Evolutionary conservation across 305 asterid genomes (phyloP).

Genomic region (Plantago coronopus): DNA sequence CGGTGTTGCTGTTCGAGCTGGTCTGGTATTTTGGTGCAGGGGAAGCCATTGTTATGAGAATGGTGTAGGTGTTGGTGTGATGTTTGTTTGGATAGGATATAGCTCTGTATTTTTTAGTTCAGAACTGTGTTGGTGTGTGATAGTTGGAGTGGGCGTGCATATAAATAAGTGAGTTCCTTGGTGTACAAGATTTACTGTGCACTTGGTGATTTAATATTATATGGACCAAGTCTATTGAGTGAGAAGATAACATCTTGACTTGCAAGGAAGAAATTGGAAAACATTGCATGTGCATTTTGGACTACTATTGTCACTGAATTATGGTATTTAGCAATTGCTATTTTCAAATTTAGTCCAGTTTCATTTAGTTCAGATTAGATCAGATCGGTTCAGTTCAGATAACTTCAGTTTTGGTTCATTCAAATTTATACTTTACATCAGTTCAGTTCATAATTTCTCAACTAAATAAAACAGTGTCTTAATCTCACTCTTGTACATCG

Average conservation of each 20-base stretch:
- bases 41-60: constrained; percentile 1
- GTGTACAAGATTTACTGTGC: background rate
- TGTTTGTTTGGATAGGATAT: background rate
- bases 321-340: too few relatives aligned
- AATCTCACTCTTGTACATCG: too few relatives aligned
- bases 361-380: too few relatives aligned
- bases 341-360: too few relatives aligned
- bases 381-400: too few relatives aligned
- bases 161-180: background rate
- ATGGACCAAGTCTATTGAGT: background rate
- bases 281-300: background rate
- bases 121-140: background rate
- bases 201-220: background rate
- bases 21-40: background rate
- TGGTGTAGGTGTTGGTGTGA: background rate
- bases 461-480: too few relatives aligned
- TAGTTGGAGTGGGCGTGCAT: background rate
- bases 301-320: too few relatives aligned
- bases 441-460: too few relatives aligned
- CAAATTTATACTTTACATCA: too few relatives aligned
- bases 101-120: background rate
- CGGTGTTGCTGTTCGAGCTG: background rate
- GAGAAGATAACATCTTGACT: background rate
- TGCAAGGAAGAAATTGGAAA: background rate
- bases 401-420: too few relatives aligned